Base-by-base conservation (phyloP, 768 basidiomycete species). In the Boletus vinaceobasis region DNA sequence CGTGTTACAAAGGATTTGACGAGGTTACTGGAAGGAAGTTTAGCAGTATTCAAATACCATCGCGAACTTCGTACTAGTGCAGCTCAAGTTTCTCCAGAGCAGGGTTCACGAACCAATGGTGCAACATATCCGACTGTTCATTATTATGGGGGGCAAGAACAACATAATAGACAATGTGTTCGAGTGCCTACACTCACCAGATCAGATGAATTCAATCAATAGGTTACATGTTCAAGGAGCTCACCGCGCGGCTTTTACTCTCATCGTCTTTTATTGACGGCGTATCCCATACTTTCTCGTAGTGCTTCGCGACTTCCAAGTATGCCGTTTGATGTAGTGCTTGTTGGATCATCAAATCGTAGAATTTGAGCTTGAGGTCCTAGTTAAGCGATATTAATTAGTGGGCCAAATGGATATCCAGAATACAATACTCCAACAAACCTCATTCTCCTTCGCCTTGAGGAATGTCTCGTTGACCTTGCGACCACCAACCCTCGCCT, bases 261-360 rank as follows among this genome's bases (percentile, higher is more conserved):
- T 79, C 82, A 60, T 97, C 94, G 40, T 85, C 84, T 72, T 93
- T 93, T 73, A 99, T 87, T 43, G 91, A 87, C 7, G 94, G 91
- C 14, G 96, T 98, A 68, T 97, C 94, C 92, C 94, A 98, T 38
- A 99, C 88, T 67, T 94, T 94, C 74, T 96, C 81, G 69, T 94
- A 98, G 64, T 95, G 86, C 69, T 96, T 95, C 37, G 93, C 93
- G 7, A 90, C 93, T 60, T 98, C 95, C 19, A 99, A 82, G 68
- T 97, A 98, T 26, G 85, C 81, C 56, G 81, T 83, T 59, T 88
- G 82, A 59, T 90, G 88, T 15, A 99, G 78, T 21, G 92, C 92
- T 64, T 93, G 87, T 72, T 94, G 90, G 51, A 98, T 95, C 91
- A 98, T 96, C 57, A 99, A 77, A 62, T 95, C 87, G 71, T 98